Evolutionary conservation across 805 yeast species (phyloP).

Genomic region (Lachancea thermotolerans): DNA sequence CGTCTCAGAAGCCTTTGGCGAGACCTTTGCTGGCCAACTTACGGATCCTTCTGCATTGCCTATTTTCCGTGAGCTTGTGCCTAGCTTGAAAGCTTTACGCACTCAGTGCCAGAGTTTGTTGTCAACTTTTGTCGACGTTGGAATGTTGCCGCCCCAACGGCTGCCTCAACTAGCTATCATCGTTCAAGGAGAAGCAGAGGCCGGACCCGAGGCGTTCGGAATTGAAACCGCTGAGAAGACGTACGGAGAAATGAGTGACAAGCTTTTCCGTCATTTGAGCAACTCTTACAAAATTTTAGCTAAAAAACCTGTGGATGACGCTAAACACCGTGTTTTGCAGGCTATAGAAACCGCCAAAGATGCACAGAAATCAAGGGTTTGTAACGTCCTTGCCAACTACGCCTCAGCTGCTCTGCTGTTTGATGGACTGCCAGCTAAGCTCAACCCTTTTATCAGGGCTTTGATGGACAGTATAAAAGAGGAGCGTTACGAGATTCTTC

Average conservation of each 20-base stretch:
- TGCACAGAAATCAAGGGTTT: constrained; percentile 43
- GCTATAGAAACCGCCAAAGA: constrained; percentile 65
- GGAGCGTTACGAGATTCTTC: constrained; percentile 62
- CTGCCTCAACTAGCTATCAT: constrained; percentile 80
- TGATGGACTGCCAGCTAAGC: constrained; percentile 68
- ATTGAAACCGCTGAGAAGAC: constrained; percentile 70
- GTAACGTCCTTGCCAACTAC: constrained; percentile 61
- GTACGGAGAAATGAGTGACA: constrained; percentile 56
- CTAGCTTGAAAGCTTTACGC: constrained; percentile 76
- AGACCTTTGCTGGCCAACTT: constrained; percentile 34
- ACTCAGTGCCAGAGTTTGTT: constrained; percentile 81
- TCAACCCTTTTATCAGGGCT: constrained; percentile 82
- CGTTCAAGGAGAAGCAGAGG: constrained; percentile 90
- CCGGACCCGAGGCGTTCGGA: constrained; percentile 90
- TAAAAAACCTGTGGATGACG: constrained; percentile 68
- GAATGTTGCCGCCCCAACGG: constrained; percentile 61
- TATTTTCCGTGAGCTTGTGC: constrained; percentile 69
- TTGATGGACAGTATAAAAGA: constrained; percentile 87
- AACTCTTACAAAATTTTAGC: constrained; percentile 67
- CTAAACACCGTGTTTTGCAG: constrained; percentile 56
- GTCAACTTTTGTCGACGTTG: constrained; percentile 68
- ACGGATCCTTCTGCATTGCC: constrained; percentile 37
- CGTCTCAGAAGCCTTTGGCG: constrained; percentile 27
- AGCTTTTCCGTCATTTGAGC: constrained; percentile 52
- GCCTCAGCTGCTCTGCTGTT: constrained; percentile 68